Evolutionary conservation across 2,329 filamentous ascomycete genomes (phyloP), one percentile per base, ranked within the genome.

Genomic region (Aspergillus sojae): DNA sequence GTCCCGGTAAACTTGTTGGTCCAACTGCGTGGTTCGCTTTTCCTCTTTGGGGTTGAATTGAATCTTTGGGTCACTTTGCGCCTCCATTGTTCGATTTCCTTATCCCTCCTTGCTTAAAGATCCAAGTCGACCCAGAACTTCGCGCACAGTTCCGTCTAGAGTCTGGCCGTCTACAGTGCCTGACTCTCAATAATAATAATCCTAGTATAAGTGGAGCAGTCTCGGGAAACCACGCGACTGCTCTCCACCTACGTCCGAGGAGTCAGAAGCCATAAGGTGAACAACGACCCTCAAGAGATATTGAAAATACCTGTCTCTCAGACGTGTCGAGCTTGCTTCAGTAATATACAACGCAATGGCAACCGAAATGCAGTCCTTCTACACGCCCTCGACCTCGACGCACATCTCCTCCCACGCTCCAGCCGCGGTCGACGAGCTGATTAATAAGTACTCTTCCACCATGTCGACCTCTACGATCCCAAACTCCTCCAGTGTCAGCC

Each of bases 301-400:
- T 23, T 39, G 12, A 16, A 2, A 36, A 9, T 14, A 39, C 21
- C 32, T 39, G 6, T 55, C 39, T 26, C 21, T 28, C 21, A 9
- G 14, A 55, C 32, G 34, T 5, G 23, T 55, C 30, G n/a, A 36
- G 11, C 12, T 16, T 55, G 11, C 52, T 23, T 23, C 11, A 23
- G 30, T 23, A 6, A 36, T 23, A 36, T 55, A 55, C 54, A 61
- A 26, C 45, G 60, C 61, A 58, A 76, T 75, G 73, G 63, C 74
- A 19, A 71, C 74, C 63, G 71, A 77, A 64, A 72, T 75, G 67
- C 75, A 73, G 57, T 72, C 76, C 50, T 75, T 74, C 61, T 78
- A 77, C 63, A 77, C 75, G 12, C 65, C 73, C 23, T 65, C 75
- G 16, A 70, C 73, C 36, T 67, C 74, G 11, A 61, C 69, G 5